These are phyloP conservation scores for Phoma sp. DNA, from an alignment of 2,329 filamentous ascomycete genomes.

Conservation along the genomic window DNA sequence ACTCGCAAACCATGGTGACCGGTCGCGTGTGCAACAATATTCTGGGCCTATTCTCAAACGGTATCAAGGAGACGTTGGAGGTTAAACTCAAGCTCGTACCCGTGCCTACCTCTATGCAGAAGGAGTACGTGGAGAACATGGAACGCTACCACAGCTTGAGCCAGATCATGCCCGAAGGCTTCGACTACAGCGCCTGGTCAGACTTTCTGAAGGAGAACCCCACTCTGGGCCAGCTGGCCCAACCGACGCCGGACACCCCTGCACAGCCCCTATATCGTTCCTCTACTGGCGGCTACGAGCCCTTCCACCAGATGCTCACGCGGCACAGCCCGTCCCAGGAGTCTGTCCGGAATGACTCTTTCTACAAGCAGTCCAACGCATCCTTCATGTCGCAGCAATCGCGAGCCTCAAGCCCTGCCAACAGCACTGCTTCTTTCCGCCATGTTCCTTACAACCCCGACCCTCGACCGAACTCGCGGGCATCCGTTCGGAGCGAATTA, in stretches of 20 bases:
- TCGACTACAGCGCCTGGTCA: slow-evolving; percentile 79
- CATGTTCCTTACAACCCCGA: slow-evolving; percentile 41
- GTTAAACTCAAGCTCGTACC: slow-evolving; percentile 88
- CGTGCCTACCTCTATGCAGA: slow-evolving; percentile 69
- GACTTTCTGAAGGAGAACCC: slow-evolving; percentile 77
- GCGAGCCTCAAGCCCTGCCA: slow-evolving; percentile 54
- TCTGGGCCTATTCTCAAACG: slow-evolving; percentile 81
- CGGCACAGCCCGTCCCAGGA: slow-evolving; percentile 39
- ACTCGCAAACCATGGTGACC: slow-evolving; percentile 77
- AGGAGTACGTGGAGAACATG: slow-evolving; percentile 66
- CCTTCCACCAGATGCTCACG: slow-evolving; percentile 48
- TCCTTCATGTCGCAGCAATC: slow-evolving; percentile 45
- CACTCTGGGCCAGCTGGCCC: slow-evolving; percentile 41
- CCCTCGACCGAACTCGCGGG: slow-evolving; percentile 48
- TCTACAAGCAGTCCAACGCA: slow-evolving; percentile 33
- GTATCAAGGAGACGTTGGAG: slow-evolving; percentile 86
- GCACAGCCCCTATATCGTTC: slow-evolving; percentile 27
- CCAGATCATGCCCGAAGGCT: slow-evolving; percentile 63
- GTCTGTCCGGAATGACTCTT: slow-evolving; percentile 34
- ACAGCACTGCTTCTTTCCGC: slow-evolving; percentile 48
- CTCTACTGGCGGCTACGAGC: slow-evolving; percentile 41
- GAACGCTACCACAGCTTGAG: slow-evolving; percentile 66
- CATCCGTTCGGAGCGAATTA: slow-evolving; percentile 45
- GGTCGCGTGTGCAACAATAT: slow-evolving; percentile 89
- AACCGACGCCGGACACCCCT: slow-evolving; percentile 27